Base-by-base conservation (phyloP, 257 asterid species). In the Scutellaria galericulata region DNA sequence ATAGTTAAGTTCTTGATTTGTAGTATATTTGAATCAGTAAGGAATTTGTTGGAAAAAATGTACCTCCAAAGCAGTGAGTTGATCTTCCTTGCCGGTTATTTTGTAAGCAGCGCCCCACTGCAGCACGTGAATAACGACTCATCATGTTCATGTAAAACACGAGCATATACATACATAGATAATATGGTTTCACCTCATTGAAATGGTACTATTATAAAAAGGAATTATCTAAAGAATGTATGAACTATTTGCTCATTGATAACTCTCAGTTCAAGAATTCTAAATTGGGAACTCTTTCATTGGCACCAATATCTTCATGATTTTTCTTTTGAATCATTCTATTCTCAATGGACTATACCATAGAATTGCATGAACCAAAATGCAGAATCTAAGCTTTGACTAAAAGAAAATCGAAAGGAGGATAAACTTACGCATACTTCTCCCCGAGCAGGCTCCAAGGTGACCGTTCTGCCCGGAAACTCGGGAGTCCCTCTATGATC, bases 31-130 rank as follows among this genome's bases (percentile, higher is more conserved):
- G 62, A 8, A 24, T 22, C 18, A 9, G 2, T 53, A 8, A 2
- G 4, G 37, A 2, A 31, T 59, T 41, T 45, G 5, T 41, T 6
- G 6, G 13, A 1, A 15, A 18, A 47, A 37, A 65, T 74, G 31
- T 72, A 91, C 97, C 85, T 82, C 90, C 86, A 91, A 74, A 45
- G 99, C 99, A 54, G 79, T 77, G 47, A 78, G 85, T 78, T 91
- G 93, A 83, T 89, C 93, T 84, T 89, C 83, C 83, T 85, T 83
- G 70, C 68, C 67, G 24, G 72, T 75, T 67, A 91, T 89, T 74
- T 91, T 94, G 89, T 89, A 94, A 53, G 97, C 98, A 52, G 90
- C 93, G 58, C 98, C 99, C 97, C 99, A 91, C 99, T 94, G 82
- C 54, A 50, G 70, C 80, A 71, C 6, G 44, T 58, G 48, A 59